Percentiles rank a stretch among this genome's conserved stretches.
Evolutionary conservation across 352 stramenopile genomes (phyloP).

Genomic region (Phytophthora cactorum): DNA sequence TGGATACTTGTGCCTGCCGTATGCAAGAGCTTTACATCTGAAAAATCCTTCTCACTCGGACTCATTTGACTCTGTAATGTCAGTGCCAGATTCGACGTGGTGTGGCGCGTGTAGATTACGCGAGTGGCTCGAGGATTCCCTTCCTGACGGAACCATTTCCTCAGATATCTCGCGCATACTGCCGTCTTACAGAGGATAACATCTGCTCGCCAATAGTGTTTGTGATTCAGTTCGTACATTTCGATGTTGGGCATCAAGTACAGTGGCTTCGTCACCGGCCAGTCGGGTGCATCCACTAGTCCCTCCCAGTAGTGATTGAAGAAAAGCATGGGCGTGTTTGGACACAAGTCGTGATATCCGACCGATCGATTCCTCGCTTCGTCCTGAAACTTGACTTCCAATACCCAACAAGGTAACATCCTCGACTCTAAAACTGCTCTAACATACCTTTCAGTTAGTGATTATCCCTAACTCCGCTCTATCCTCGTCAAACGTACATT

Average conservation of each 20-base stretch:
- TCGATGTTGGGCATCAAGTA: constrained; percentile 35
- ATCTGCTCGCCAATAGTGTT: constrained; percentile 50
- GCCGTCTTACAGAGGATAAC: constrained; percentile 59
- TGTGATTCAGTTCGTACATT: constrained; percentile 19
- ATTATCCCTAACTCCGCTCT: background rate
- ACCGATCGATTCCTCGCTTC: constrained; percentile 24
- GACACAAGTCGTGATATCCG: constrained; percentile 59
- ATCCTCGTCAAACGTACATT: constrained; percentile 45
- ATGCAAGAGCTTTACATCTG: constrained; percentile 41
- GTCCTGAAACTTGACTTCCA: constrained; percentile 39
- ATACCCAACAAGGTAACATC: constrained; percentile 48
- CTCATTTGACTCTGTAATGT: constrained; percentile 14
- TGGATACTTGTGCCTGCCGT: constrained; percentile 38
- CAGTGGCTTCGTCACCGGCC: constrained; percentile 43
- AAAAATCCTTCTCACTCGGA: constrained; percentile 23
- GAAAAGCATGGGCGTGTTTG: constrained; percentile 50
- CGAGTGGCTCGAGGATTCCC: constrained; percentile 51
- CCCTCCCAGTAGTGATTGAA: constrained; percentile 66
- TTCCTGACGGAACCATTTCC: constrained; percentile 62
- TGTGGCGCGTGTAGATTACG: constrained; percentile 65
- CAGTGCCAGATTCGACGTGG: constrained; percentile 48
- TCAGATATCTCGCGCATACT: constrained; percentile 48
- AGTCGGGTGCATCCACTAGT: constrained; percentile 25
- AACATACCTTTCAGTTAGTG: background rate
- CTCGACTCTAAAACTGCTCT: constrained; percentile 41